Conservation (phyloP, 164 flowering plant genomes). For the Aristolochia fimbriata region DNA sequence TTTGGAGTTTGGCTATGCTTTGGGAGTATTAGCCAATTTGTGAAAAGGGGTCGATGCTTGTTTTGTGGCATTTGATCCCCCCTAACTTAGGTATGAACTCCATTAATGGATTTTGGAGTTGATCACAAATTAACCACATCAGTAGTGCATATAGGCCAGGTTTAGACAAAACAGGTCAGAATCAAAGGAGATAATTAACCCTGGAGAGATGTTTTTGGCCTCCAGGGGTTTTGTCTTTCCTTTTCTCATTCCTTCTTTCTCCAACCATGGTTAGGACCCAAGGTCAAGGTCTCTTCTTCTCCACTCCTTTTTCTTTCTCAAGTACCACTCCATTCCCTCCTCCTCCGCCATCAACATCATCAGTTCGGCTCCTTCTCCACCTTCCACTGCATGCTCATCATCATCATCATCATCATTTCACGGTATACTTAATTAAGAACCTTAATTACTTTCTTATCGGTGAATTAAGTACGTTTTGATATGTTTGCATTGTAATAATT, state of each 20-base stretch:
- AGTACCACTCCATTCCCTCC: background rate
- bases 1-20: slow-evolving; percentile 6
- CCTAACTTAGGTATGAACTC: slow-evolving; percentile 5
- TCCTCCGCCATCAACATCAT: background rate
- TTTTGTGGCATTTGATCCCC: slow-evolving; percentile 15
- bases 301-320: background rate
- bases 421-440: background rate
- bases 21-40: slow-evolving; percentile 10
- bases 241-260: background rate
- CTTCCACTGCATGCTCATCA: background rate
- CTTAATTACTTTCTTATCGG: slow-evolving; percentile 2
- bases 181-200: slow-evolving; percentile 5
- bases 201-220: slow-evolving; percentile 11
- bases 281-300: background rate
- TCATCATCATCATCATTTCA: background rate
- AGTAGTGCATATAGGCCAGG: background rate
- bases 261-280: slow-evolving; percentile 11
- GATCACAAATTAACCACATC: background rate
- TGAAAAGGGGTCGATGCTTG: slow-evolving; percentile 5
- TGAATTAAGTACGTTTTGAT: background rate
- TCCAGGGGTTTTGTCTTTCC: slow-evolving; percentile 3
- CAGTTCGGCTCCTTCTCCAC: background rate
- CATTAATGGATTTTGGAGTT: slow-evolving; percentile 10
- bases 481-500: slow-evolving; percentile 8
- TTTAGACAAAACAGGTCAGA: background rate